phyloP scores from a whole-genome alignment of 345 rosid genomes.

The Hibiscus tridactylites region DNA sequence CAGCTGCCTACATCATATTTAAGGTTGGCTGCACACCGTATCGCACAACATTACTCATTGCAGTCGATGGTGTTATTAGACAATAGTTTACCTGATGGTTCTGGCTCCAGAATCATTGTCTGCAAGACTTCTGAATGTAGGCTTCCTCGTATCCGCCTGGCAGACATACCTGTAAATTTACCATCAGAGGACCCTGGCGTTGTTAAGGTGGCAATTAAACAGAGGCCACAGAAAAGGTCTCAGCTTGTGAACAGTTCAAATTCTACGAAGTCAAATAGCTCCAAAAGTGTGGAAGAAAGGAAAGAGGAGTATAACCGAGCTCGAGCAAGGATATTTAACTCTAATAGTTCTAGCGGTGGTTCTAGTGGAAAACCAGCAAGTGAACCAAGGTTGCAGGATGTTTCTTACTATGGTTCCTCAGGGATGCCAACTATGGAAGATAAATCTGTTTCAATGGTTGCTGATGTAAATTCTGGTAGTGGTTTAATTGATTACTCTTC shows the following conservation, averaged over 20 bases:
- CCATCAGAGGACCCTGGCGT: constrained; percentile 48
- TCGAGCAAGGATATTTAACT: constrained; percentile 69
- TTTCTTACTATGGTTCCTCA: constrained; percentile 25
- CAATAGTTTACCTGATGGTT: constrained; percentile 53
- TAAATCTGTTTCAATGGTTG: constrained; percentile 30
- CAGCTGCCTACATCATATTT: constrained; percentile 76
- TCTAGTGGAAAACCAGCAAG: constrained; percentile 31
- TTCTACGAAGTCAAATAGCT: constrained; percentile 34
- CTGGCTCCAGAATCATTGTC: constrained; percentile 61
- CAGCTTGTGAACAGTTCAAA: constrained; percentile 25
- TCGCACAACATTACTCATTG: constrained; percentile 71
- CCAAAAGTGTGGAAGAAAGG: constrained; percentile 77
- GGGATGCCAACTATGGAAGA: constrained; percentile 40
- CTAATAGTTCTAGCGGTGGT: constrained; percentile 27
- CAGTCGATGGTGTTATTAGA: constrained; percentile 78
- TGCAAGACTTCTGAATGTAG: constrained; percentile 57
- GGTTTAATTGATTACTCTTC: constrained; percentile 43
- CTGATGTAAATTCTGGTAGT: constrained; percentile 37
- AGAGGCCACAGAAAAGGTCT: constrained; percentile 55
- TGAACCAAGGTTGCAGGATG: constrained; percentile 42
- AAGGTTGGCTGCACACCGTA: constrained; percentile 77
- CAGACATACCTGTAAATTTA: constrained; percentile 63
- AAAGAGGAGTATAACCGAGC: constrained; percentile 78
- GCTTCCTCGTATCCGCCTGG: constrained; percentile 52
- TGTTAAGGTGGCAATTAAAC: constrained; percentile 67